Base-by-base conservation (phyloP, 495 filamentous ascomycete species). In the Aspergillus indologenus region DNA sequence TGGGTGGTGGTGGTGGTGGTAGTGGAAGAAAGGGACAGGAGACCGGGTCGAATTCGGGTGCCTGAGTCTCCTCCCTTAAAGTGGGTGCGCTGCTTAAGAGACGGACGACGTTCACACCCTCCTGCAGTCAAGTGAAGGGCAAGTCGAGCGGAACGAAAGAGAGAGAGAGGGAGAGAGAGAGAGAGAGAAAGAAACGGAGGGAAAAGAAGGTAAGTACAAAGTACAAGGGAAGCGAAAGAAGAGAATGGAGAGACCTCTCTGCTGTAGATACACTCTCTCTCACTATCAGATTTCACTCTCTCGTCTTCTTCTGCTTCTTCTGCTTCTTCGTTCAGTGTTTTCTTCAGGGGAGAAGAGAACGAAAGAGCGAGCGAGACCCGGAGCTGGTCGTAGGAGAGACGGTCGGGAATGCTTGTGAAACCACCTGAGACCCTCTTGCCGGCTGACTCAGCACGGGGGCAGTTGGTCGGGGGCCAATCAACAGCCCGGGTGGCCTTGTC, bases 341-440 rank as follows among this genome's bases (percentile, higher is more conserved):
- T 61, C 63, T 50, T 60, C 63, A 66, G 60, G 60, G 60, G 57
- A 60, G 53, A 43, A 44, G n/a, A 19, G 12, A 9, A 9, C 3
- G n/a, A 46, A 19, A 19, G 45, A 46, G 45, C n/a, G 18, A 19
- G 43, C 43, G 18, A 52, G 15, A 21, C 15, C 26, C 34, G 34
- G 57, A 47, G 43, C 47, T 47, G 60, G 64, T 63, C 60, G 64
- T 24, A 66, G 54, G 57, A 61, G 64, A 63, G 64, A 66, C 64
- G 59, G 64, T 54, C 56, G 60, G 63, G 45, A 66, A 66, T 66
- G 64, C 58, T 14, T 58, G 52, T 56, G 52, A 55, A 55, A 63
- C 56, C 50, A 23, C 21, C 42, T 19, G 57, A 43, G 42, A 44
- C 49, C 29, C 45, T 58, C 54, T 14, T 46, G 59, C 24, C 42